Percentiles rank a stretch among this genome's conserved stretches.
phyloP scores from a whole-genome alignment of 805 yeast species.

The Barnettozyma sucrosica region DNA sequence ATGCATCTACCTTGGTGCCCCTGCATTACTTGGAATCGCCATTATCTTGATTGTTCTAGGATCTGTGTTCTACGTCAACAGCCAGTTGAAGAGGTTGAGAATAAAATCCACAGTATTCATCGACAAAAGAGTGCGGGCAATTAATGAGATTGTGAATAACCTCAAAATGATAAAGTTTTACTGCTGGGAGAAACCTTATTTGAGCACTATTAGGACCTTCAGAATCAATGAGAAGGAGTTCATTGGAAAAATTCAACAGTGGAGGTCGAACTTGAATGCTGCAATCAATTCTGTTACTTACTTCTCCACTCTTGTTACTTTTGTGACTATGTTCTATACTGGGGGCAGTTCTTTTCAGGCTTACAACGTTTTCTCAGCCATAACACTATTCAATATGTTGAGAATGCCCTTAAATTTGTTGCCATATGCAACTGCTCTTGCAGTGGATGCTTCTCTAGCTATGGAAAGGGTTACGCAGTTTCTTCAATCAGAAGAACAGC shows the following conservation, averaged over 20 bases:
- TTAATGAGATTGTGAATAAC: conserved; percentile 73
- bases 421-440: conserved; percentile 59
- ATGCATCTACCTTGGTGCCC: conserved; percentile 61
- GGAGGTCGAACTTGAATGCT: conserved; percentile 60
- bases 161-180: conserved; percentile 82
- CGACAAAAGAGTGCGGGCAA: conserved; percentile 67
- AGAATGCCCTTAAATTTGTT: conserved; percentile 56
- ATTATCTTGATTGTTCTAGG: conserved; percentile 38
- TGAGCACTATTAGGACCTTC: conserved; percentile 43
- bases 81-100: conserved; percentile 49
- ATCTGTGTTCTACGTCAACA: conserved; percentile 42
- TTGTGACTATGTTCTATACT: conserved; percentile 49
- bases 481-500: conserved; percentile 37
- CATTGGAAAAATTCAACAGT: conserved; percentile 57
- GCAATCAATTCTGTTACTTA: conserved; percentile 45
- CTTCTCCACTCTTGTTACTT: conserved; percentile 65
- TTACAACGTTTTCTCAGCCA: conserved; percentile 64
- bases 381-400: conserved; percentile 60
- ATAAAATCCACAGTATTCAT: conserved; percentile 55
- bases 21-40: conserved; percentile 67
- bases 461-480: conserved; percentile 43
- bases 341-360: conserved; percentile 39
- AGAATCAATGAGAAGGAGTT: conserved; percentile 58
- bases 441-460: conserved; percentile 58
- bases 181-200: conserved; percentile 87